Evolutionary conservation across 345 rosid genomes (phyloP).

Genomic region (Boechera retrofracta): DNA sequence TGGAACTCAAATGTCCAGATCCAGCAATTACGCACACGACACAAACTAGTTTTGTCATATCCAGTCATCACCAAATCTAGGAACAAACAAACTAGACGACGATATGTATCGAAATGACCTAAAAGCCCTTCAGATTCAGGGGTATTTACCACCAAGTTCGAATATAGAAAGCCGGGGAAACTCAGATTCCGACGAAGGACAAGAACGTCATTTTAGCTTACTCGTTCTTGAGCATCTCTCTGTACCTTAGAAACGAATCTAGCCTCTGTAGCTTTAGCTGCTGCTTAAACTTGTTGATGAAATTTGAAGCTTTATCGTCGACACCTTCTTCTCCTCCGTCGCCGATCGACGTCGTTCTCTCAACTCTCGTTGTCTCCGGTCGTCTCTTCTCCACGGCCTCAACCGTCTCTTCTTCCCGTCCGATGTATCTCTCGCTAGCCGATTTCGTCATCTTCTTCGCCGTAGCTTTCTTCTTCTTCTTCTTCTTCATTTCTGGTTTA

Average conservation of each 20-base stretch:
- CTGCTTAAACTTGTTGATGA: constrained; percentile 48
- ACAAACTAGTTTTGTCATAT: constrained; percentile 17
- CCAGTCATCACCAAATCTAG: constrained; percentile 28
- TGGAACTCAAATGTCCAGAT: constrained; percentile 29
- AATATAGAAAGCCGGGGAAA: neutral
- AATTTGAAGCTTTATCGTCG: constrained; percentile 46
- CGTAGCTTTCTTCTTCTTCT: constrained; percentile 46
- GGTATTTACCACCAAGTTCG: neutral
- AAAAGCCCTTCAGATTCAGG: constrained; percentile 25
- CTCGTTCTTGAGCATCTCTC: constrained; percentile 45
- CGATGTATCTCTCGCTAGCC: constrained; percentile 56
- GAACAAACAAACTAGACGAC: neutral
- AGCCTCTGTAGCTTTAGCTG: constrained; percentile 48
- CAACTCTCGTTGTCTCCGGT: constrained; percentile 45
- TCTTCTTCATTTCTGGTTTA: constrained; percentile 38
- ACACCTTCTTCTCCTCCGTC: constrained; percentile 46
- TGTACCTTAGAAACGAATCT: constrained; percentile 46
- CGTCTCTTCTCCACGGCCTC: constrained; percentile 44
- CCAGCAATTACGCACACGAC: constrained; percentile 36
- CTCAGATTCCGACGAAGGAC: constrained; percentile 11
- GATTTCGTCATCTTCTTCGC: constrained; percentile 67
- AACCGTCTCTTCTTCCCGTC: constrained; percentile 31
- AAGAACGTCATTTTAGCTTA: neutral
- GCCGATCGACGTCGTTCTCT: constrained; percentile 40
- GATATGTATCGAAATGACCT: constrained; percentile 14